Conservation (phyloP, 257 asterid species). For the Ehretia macrophylla region DNA sequence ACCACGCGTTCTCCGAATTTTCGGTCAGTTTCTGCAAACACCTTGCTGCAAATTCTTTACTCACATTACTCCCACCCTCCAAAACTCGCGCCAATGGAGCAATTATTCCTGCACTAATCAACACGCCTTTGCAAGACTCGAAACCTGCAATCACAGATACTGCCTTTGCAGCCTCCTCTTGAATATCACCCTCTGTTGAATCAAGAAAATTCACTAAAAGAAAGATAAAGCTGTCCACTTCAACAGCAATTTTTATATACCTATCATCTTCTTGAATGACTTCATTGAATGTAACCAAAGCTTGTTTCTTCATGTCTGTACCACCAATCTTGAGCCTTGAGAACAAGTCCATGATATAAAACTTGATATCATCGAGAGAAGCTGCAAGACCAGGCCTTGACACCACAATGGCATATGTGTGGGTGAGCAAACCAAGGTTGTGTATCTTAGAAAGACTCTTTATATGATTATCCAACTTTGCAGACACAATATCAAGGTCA, state of each 20-base stretch:
- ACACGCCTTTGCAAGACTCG: constrained; percentile 24
- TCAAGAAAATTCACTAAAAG: constrained; percentile 60
- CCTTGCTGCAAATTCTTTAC: constrained; percentile 59
- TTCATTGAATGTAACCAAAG: constrained; percentile 55
- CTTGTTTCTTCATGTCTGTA: constrained; percentile 70
- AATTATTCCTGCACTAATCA: constrained; percentile 56
- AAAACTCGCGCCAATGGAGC: constrained; percentile 61
- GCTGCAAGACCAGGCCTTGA: constrained; percentile 66
- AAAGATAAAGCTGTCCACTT: constrained; percentile 45
- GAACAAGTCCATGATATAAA: constrained; percentile 60
- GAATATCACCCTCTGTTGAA: constrained; percentile 48
- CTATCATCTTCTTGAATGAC: constrained; percentile 62
- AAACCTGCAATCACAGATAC: constrained; percentile 54
- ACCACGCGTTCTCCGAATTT: constrained; percentile 92
- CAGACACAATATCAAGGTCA: constrained; percentile 61
- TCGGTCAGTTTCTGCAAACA: constrained; percentile 78
- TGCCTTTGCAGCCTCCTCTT: constrained; percentile 56
- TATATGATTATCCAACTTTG: constrained; percentile 46
- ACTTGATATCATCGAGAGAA: constrained; percentile 59
- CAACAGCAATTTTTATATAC: constrained; percentile 48
- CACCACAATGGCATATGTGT: constrained; percentile 66
- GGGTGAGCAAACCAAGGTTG: constrained; percentile 57
- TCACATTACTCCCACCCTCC: constrained; percentile 54
- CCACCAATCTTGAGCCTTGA: constrained; percentile 72
- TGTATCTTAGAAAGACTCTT: constrained; percentile 53